Base-by-base conservation (phyloP, 2,329 filamentous ascomycete genomes). In the Aspergillus pseudoviridinutans region DNA sequence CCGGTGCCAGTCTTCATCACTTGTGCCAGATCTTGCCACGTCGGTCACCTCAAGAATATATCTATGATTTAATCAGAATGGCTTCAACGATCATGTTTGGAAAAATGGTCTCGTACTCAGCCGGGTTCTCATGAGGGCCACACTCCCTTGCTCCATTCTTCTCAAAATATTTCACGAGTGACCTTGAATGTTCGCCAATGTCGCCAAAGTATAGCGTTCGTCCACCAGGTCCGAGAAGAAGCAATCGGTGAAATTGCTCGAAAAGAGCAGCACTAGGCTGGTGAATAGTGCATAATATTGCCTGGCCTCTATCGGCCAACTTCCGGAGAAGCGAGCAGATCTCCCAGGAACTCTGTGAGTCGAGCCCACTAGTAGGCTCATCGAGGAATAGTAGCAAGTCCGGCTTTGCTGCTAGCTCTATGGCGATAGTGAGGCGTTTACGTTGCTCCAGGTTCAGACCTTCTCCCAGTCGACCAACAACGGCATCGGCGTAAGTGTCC, bases 211-310 rank as follows among this genome's bases (percentile, higher is more conserved):
- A 89, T 0, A 87, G 84, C 0, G 85, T 88, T 66, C 81, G 84
- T 0, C 86, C 87, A 12, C 86, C 86, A 52, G 80, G 80, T 1
- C 84, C 84, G 0, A 89, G 76, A 67, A 89, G 85, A 0, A 88
- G 73, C 1, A 88, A 71, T 1, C 79, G 77, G 60, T 88, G 85
- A 51, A 87, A 96, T 58, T 90, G 86, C 72, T 96, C 89, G 79
- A 96, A 96, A 50, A 96, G 81, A 79, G 95, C 90, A 42, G 91
- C 91, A 12, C 89, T 93, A 14, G 92, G 92, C 72, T 97, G 92
- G 72, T 97, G 92, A 59, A 97, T 96, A 0, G 92, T 96, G 75
- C 91, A 95, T 12, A 97, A 84, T 68, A 97, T 88, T 25, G 92
- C 91, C 72, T 94, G 91, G 8, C 92, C 92, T 57, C 84, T 87